Conservation (phyloP, 2,329 filamentous ascomycete genomes). For the Periconia macrospinosa region DNA sequence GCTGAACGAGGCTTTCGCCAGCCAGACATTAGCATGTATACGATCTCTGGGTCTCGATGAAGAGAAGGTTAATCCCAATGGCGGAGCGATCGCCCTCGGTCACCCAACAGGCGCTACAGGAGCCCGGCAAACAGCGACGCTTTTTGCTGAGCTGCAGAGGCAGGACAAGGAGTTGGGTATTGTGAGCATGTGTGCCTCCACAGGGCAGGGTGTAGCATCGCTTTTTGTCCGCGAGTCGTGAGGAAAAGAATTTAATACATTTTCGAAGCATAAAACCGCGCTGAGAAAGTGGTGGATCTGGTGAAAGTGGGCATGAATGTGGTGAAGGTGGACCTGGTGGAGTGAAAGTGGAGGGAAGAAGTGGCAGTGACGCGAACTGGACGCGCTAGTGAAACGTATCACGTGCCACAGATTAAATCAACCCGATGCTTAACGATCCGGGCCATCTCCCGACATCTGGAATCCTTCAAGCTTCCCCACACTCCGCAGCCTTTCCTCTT, state of each 20-base stretch:
- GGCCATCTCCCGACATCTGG: neutral
- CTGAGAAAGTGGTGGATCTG: neutral
- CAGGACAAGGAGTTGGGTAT: conserved; percentile 77
- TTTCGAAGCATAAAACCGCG: neutral
- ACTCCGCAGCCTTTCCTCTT: conserved; percentile 23
- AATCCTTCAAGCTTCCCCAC: conserved; percentile 26
- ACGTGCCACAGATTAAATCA: neutral
- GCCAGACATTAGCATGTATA: conserved; percentile 92
- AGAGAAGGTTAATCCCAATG: conserved; percentile 77
- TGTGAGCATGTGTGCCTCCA: conserved; percentile 75
- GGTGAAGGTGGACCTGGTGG: neutral
- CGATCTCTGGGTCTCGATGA: conserved; percentile 65
- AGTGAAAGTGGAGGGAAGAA: neutral
- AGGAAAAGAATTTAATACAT: neutral
- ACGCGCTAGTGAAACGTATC: neutral
- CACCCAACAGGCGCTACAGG: conserved; percentile 79
- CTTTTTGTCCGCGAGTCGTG: conserved; percentile 34
- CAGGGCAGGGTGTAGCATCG: conserved; percentile 34
- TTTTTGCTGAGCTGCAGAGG: conserved; percentile 69
- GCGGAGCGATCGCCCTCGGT: conserved; percentile 80
- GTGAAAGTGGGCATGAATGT: neutral
- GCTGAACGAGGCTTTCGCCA: conserved; percentile 95
- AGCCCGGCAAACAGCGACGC: conserved; percentile 78
- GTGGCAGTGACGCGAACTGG: neutral
- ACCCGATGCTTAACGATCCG: too few species aligned